These are phyloP conservation scores for Ustilago tritici DNA, from an alignment of 1,284 basidiomycete species.

Conservation along the genomic window DNA sequence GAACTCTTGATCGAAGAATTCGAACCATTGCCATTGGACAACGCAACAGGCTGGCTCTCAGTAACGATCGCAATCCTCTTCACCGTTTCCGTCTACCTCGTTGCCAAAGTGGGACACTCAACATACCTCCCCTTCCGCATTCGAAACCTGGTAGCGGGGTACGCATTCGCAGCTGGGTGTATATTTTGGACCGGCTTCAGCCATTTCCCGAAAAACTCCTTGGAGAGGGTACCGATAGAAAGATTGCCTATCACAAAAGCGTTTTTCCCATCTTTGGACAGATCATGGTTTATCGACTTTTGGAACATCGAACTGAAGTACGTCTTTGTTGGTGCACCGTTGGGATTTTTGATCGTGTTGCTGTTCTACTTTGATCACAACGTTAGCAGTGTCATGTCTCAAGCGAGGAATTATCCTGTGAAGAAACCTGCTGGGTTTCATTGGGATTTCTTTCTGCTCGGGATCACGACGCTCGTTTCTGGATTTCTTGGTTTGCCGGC, in stretches of 20 bases:
- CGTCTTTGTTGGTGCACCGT: slow-evolving; percentile 81
- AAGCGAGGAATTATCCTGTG: slow-evolving; percentile 89
- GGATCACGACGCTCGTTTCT: slow-evolving; percentile 90
- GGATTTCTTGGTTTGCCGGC: slow-evolving; percentile 91
- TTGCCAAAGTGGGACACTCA: slow-evolving; percentile 58
- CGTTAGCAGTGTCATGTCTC: slow-evolving; percentile 83
- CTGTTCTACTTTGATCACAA: slow-evolving; percentile 75
- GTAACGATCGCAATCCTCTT: slow-evolving; percentile 72
- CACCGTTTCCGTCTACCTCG: slow-evolving; percentile 70
- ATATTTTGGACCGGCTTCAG: slow-evolving; percentile 72
- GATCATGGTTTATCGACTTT: slow-evolving; percentile 88
- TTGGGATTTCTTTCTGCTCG: slow-evolving; percentile 80
- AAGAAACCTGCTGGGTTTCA: slow-evolving; percentile 93
- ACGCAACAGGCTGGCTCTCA: slow-evolving; percentile 70
- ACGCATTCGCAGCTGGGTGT: slow-evolving; percentile 70
- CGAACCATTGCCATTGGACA: slow-evolving; percentile 60
- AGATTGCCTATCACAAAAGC: slow-evolving; percentile 68
- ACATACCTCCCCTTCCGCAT: slow-evolving; percentile 69
- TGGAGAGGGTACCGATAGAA: slow-evolving; percentile 59
- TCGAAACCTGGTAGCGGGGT: slow-evolving; percentile 69
- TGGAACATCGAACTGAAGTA: slow-evolving; percentile 91
- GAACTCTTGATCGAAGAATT: slow-evolving; percentile 71
- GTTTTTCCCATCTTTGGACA: slow-evolving; percentile 76
- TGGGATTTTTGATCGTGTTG: slow-evolving; percentile 72
- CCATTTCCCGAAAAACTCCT: slow-evolving; percentile 67